These are phyloP conservation scores for Lodderomyces jiufengensis DNA, from an alignment of 1,139 yeast genomes.

Conservation along the genomic window DNA sequence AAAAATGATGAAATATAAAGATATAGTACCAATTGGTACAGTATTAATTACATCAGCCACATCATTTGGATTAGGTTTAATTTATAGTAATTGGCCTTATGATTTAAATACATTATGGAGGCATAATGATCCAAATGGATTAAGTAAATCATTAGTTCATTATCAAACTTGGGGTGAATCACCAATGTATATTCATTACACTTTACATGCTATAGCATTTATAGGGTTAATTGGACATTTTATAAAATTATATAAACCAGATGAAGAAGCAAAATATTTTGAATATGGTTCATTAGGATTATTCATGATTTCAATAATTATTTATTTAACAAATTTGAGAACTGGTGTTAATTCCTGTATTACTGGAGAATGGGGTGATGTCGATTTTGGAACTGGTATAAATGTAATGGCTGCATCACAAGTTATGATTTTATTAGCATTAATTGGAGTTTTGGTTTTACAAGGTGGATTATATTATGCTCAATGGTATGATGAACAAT, in stretches of 20 bases:
- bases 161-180: conserved; percentile 68
- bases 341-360: conserved; percentile 73
- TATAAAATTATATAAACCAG: conserved; percentile 80
- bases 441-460: conserved; percentile 73
- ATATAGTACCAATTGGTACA: conserved; percentile 49
- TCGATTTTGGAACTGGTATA: conserved; percentile 78
- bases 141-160: conserved; percentile 63
- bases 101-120: conserved; percentile 76
- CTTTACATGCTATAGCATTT: conserved; percentile 54
- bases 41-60: conserved; percentile 48
- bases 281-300: conserved; percentile 84
- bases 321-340: conserved; percentile 82
- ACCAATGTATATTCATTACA: conserved; percentile 57
- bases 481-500: conserved; percentile 62
- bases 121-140: conserved; percentile 48
- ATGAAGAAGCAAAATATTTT: conserved; percentile 77
- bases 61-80: conserved; percentile 75
- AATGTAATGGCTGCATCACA: conserved; percentile 91
- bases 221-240: conserved; percentile 72
- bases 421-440: conserved; percentile 66
- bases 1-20: conserved; percentile 34
- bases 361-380: conserved; percentile 89
- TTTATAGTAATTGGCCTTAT: conserved; percentile 78
- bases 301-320: conserved; percentile 65
- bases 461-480: conserved; percentile 93